phyloP scores from a whole-genome alignment of 768 basidiomycete species.

The Agrocybe pediades region DNA sequence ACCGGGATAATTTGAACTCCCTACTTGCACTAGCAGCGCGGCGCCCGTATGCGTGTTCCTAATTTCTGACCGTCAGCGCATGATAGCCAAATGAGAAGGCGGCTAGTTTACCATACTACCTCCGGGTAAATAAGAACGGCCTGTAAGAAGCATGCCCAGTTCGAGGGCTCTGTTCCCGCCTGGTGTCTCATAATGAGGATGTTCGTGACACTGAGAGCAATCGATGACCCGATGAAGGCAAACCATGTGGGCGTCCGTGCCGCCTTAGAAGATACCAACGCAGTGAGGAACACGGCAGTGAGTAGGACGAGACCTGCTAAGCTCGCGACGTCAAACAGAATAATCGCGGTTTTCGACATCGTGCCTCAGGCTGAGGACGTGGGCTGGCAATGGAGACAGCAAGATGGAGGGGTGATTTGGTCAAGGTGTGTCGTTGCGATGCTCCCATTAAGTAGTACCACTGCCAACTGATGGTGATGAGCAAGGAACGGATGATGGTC shows the following conservation, averaged over 20 bases:
- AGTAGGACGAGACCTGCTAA: neutral
- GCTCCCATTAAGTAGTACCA: too few relatives aligned
- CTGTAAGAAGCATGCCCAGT: neutral
- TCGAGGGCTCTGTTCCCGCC: neutral
- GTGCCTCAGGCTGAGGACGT: neutral
- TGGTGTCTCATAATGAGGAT: conserved; percentile 3
- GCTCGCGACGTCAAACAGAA: neutral
- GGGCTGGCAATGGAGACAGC: neutral
- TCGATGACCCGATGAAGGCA: neutral
- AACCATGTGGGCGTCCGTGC: neutral
- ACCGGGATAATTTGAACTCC: neutral
- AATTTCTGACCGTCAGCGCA: neutral
- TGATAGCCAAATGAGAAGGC: neutral
- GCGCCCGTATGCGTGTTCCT: neutral
- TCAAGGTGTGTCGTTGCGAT: too few relatives aligned
- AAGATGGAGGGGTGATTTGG: neutral
- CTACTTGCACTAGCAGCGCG: conserved; percentile 1
- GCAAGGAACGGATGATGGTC: too few relatives aligned
- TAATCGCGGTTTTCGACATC: neutral
- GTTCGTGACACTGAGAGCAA: neutral
- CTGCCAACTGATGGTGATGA: too few relatives aligned
- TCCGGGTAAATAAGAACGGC: conserved; percentile 1
- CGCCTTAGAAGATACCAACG: neutral
- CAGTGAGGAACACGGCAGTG: neutral
- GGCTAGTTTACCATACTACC: neutral